A percentile compares a stretch with the other conserved stretches of the same genome.
Evolutionary conservation across 352 stramenopile genomes (phyloP).

Genomic region (Globisporangium radiosum): DNA sequence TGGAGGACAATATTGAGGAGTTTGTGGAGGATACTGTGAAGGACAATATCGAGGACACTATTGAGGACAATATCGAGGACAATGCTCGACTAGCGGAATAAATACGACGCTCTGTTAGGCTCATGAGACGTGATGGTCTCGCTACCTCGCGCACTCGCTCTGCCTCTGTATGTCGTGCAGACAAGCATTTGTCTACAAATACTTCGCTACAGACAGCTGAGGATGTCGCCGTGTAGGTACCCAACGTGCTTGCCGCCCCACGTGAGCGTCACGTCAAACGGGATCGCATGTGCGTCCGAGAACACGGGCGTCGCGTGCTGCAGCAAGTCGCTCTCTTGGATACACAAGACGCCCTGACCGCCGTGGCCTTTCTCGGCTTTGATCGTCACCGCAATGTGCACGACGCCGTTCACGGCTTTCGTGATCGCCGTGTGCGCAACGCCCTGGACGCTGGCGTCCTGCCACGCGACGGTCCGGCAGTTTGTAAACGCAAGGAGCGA

Average conservation of each 20-base stretch:
- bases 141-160: not conserved
- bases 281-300: slow-evolving; percentile 22
- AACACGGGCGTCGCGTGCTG: slow-evolving; percentile 21
- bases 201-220: slow-evolving; percentile 14
- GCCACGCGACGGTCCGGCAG: slow-evolving; percentile 34
- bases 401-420: slow-evolving; percentile 35
- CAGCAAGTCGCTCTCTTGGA: slow-evolving; percentile 32
- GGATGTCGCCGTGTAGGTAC: slow-evolving; percentile 46
- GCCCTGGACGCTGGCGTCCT: slow-evolving; percentile 26
- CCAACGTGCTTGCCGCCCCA: slow-evolving; percentile 52
- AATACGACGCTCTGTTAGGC: not conserved
- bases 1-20: not conserved
- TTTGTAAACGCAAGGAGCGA: slow-evolving; percentile 42
- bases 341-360: slow-evolving; percentile 39
- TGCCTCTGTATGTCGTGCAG: not conserved
- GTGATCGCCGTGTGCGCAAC: slow-evolving; percentile 39
- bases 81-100: not conserved
- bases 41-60: not conserved
- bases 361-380: slow-evolving; percentile 29
- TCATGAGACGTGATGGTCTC: not conserved
- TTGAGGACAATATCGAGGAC: not conserved
- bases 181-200: too few species aligned
- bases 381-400: slow-evolving; percentile 45
- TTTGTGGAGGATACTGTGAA: not conserved
- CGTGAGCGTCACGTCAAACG: slow-evolving; percentile 43